Evolutionary conservation across 2,329 filamentous ascomycete genomes (phyloP), one percentile per base, ranked within the genome.

Genomic region (Fusarium sp.): DNA sequence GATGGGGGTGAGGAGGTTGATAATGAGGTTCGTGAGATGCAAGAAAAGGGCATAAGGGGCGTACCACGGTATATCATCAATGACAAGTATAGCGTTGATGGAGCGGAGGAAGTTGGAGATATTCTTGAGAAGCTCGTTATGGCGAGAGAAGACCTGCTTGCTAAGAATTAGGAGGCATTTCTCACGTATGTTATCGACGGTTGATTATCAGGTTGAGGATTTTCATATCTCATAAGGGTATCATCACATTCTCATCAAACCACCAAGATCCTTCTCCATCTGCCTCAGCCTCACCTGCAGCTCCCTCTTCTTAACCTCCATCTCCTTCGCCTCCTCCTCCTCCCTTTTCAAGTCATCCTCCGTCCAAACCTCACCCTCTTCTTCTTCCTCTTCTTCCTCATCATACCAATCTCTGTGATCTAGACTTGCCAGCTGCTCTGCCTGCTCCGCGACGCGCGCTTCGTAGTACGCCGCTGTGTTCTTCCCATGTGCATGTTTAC

Each of bases 401-500:
- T 88, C 87, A 4, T 87, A 87, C 75, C 87, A 86, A 36, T 90
- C 89, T 69, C 89, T 87, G 75, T 95, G 35, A 18, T 74, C 95
- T 87, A 96, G 91, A 65, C 87, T 88, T 66, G 92, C 91, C 70
- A 98, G 81, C 77, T 94, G 90, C 66, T 90, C 88, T 17, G 90
- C 87, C 83, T 98, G 96, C 79, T 93, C 91, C 13, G 90, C 89
- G 4, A 98, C 94, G 62, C 92, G 91, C 18, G 88, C 87, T 83
- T 98, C 95, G 78, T 98, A 95, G 76, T 94, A 93, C 17, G 89
- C 89, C 78, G 96, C 86, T 28, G 95, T 98, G 54, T 90, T 90
- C 38, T 87, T 87, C 67, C 96, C 88, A 77, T 94, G 88, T 44
- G 89, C 87, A 81, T 96, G 90, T 77, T 94, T 91, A 61, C 89